Conservation (phyloP, 192 early-diverging fungal species). For the Rhizophlyctis rosea region DNA sequence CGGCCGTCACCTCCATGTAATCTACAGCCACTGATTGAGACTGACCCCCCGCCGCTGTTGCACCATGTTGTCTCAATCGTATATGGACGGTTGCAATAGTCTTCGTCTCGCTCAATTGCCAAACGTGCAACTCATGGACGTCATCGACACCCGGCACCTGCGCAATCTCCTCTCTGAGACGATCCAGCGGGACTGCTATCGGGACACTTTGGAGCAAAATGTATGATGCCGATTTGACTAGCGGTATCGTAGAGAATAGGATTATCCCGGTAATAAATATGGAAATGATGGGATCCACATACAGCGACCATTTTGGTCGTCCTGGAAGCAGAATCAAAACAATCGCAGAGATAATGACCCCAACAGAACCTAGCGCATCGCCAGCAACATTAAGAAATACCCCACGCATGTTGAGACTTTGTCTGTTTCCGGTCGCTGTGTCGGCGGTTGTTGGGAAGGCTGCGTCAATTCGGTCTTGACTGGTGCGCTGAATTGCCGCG, state of each 20-base stretch:
- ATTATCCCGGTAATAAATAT: constrained; percentile 63
- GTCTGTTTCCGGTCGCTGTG: constrained; percentile 18
- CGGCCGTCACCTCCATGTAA: constrained; percentile 69
- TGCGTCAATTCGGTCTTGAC: too few relatives aligned
- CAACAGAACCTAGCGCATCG: constrained; percentile 83
- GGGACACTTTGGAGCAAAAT: constrained; percentile 86
- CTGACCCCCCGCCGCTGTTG: background rate
- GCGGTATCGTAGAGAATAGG: constrained; percentile 54
- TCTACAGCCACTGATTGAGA: constrained; percentile 18
- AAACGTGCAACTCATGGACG: constrained; percentile 90
- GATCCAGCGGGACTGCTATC: constrained; percentile 56
- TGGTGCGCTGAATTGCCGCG: too few relatives aligned
- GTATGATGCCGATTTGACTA: constrained; percentile 66
- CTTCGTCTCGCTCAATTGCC: constrained; percentile 84
- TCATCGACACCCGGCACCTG: constrained; percentile 64
- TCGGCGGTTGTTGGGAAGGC: too few relatives aligned
- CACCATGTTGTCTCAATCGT: constrained; percentile 47
- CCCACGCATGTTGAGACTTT: constrained; percentile 67
- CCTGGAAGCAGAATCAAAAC: constrained; percentile 68
- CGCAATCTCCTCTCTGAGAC: constrained; percentile 49
- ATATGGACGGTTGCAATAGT: constrained; percentile 83
- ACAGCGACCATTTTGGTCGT: constrained; percentile 71
- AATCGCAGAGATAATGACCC: constrained; percentile 76
- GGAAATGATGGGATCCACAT: constrained; percentile 83
- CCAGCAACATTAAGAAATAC: constrained; percentile 90